Conservation (phyloP, 2,329 filamentous ascomycete genomes). For the Mycosphaerella sp. region DNA sequence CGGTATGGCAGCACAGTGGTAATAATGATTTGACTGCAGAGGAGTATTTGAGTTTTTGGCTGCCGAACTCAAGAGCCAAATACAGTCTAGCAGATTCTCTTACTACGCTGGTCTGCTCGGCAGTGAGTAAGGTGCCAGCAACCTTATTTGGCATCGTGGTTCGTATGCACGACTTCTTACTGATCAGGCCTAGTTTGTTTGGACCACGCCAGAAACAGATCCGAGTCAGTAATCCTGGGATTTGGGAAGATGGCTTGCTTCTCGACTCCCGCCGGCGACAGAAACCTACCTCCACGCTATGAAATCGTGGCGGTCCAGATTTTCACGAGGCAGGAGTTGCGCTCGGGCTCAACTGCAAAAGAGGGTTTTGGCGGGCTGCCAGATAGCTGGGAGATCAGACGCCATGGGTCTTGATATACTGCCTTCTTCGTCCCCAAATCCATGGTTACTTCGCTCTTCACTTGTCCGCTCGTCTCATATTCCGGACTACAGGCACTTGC, state of each 20-base stretch:
- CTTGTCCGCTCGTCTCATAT: conserved; percentile 2
- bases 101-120: background rate
- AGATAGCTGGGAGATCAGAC: background rate
- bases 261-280: conserved; percentile 11
- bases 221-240: background rate
- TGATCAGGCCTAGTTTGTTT: background rate
- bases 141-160: background rate
- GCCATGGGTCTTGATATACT: conserved; percentile 11
- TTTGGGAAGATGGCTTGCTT: conserved; percentile 9
- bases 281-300: conserved; percentile 10
- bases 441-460: conserved; percentile 1
- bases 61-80: conserved; percentile 3
- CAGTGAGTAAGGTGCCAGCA: conserved; percentile 4
- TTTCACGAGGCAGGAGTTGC: background rate
- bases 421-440: background rate
- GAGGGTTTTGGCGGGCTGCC: conserved; percentile 6
- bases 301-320: conserved; percentile 10
- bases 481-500: conserved; percentile 14
- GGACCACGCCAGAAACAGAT: conserved; percentile 1
- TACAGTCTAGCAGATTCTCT: background rate
- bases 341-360: conserved; percentile 3
- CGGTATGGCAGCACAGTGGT: background rate
- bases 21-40: background rate
- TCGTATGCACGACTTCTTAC: background rate
- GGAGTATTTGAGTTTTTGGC: conserved; percentile 6